A percentile compares a stretch with the other conserved stretches of the same genome.
phyloP scores from a whole-genome alignment of 1,139 yeast genomes.

The Suhomyces bribrorum region DNA sequence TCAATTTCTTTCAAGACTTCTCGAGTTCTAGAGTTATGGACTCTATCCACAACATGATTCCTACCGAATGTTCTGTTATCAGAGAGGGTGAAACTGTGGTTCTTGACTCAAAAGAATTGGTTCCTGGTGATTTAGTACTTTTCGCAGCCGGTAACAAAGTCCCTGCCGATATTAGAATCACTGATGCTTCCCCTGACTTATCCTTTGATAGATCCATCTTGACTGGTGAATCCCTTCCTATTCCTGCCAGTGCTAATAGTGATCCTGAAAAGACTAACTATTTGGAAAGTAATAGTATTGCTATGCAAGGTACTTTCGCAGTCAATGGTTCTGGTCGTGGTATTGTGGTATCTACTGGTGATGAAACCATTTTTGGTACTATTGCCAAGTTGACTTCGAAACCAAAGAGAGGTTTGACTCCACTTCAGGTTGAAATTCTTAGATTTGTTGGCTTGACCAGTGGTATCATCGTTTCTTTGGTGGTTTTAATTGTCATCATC shows the following conservation, averaged over 20 bases:
- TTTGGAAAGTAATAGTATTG: slow-evolving; percentile 44
- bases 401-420: slow-evolving; percentile 32
- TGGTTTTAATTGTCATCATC: slow-evolving; percentile 29
- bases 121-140: slow-evolving; percentile 34
- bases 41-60: slow-evolving; percentile 48
- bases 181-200: slow-evolving; percentile 27
- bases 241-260: slow-evolving; percentile 21
- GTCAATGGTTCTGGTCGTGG: slow-evolving; percentile 34
- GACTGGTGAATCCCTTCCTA: slow-evolving; percentile 38
- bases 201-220: slow-evolving; percentile 37
- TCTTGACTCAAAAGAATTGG: slow-evolving; percentile 26
- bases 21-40: slow-evolving; percentile 52
- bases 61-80: slow-evolving; percentile 31
- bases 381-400: slow-evolving; percentile 34
- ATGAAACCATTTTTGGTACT: slow-evolving; percentile 34
- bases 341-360: slow-evolving; percentile 35
- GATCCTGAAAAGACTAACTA: slow-evolving; percentile 35
- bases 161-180: slow-evolving; percentile 36
- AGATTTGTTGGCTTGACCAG: slow-evolving; percentile 29
- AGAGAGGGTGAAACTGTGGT: slow-evolving; percentile 22
- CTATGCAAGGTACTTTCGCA: slow-evolving; percentile 49
- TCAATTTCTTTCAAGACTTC: slow-evolving; percentile 53
- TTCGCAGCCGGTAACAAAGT: slow-evolving; percentile 30
- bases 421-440: slow-evolving; percentile 34
- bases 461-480: slow-evolving; percentile 24